Conservation (phyloP, 352 stramenopile species). For the Pythium myriotylum region DNA sequence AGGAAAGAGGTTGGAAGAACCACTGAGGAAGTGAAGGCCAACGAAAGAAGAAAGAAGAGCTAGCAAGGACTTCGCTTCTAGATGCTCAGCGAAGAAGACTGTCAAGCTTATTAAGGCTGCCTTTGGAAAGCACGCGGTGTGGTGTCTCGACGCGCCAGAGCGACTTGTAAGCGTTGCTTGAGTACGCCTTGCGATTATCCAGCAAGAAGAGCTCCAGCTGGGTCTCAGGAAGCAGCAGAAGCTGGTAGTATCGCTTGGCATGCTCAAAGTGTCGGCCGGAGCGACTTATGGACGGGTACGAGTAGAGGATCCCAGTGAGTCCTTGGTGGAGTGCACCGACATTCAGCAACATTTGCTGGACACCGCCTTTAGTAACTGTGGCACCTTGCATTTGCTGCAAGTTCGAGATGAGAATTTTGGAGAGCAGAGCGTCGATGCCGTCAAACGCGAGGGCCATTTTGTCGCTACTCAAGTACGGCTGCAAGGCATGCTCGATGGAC, state of each 20-base stretch:
- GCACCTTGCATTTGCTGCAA: constrained; percentile 64
- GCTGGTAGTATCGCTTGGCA: constrained; percentile 77
- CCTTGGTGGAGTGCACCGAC: constrained; percentile 74
- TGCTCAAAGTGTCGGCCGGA: constrained; percentile 72
- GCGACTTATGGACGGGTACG: constrained; percentile 55
- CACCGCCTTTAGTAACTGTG: constrained; percentile 65
- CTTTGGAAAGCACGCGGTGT: constrained; percentile 70
- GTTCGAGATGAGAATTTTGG: constrained; percentile 64
- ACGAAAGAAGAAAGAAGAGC: no score
- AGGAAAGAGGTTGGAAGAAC: no score
- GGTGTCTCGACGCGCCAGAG: constrained; percentile 79
- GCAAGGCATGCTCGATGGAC: constrained; percentile 68
- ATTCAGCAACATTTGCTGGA: constrained; percentile 84
- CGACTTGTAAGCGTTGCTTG: constrained; percentile 62
- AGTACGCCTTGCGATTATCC: constrained; percentile 68
- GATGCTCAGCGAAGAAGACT: constrained; percentile 62
- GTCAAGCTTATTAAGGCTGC: constrained; percentile 83
- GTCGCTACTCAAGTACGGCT: constrained; percentile 69
- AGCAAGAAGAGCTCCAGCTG: constrained; percentile 82
- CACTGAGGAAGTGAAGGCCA: no score
- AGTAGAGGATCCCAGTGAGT: constrained; percentile 72
- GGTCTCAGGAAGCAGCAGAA: constrained; percentile 71
- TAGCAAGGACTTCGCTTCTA: neutral
- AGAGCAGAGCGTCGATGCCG: constrained; percentile 66
- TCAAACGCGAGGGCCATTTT: constrained; percentile 81